These are phyloP conservation scores for Kalanchoe fedtschenkoi DNA, from an alignment of 164 flowering plant species.

Conservation along the genomic window DNA sequence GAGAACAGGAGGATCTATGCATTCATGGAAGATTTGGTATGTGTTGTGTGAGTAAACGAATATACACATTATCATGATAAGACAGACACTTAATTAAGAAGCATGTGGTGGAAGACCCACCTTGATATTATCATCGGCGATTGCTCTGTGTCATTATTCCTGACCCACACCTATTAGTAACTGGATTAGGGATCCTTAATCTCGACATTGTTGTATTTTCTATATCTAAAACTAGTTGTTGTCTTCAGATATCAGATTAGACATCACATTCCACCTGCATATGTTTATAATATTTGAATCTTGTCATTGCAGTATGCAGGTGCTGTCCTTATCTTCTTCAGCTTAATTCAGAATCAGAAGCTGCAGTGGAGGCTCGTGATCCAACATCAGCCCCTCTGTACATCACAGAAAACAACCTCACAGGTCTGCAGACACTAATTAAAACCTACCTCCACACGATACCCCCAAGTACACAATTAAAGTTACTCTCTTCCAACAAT, in stretches of 20 bases:
- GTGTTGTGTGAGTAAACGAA: not conserved
- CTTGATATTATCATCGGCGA: not conserved
- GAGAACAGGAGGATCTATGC: not conserved
- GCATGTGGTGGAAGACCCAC: not conserved
- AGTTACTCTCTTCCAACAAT: not conserved
- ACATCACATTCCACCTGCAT: not conserved
- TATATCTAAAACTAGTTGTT: not conserved
- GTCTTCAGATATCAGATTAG: not conserved
- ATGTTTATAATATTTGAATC: not conserved
- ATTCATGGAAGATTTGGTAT: not conserved
- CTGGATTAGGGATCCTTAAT: not conserved
- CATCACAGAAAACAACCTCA: no score
- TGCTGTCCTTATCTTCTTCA: not conserved
- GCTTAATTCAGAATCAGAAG: no score
- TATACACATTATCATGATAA: constrained; percentile 1
- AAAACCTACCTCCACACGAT: not conserved
- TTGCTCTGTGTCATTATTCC: not conserved
- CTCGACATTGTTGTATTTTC: not conserved
- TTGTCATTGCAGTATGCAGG: not conserved
- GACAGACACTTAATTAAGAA: not conserved
- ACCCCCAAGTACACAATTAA: not conserved
- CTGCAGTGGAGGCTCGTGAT: constrained; percentile 6
- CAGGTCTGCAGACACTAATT: no score
- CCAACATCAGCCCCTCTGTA: constrained; percentile 1
- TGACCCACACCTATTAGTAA: not conserved